A percentile compares a stretch with the other conserved stretches of the same genome.
These are phyloP conservation scores for Phyllostachys edulis DNA, from an alignment of 176 grass and related monocot species.

Conservation along the genomic window DNA sequence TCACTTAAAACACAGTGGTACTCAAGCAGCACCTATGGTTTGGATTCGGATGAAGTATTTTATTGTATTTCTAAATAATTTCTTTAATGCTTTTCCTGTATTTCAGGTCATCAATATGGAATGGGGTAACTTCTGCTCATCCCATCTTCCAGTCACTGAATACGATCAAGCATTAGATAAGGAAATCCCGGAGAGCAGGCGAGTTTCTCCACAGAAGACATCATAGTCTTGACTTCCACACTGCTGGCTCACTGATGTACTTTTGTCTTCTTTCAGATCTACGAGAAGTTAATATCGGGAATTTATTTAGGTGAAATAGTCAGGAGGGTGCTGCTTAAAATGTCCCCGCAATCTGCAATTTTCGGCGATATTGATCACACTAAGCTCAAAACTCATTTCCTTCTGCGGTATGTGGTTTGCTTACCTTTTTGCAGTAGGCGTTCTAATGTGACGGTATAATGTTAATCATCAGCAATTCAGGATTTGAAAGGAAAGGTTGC, in stretches of 20 bases:
- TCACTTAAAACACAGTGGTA: slow-evolving; percentile 8
- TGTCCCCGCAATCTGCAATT: slow-evolving; percentile 48
- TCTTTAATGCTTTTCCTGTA: not conserved
- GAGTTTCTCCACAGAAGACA: not conserved
- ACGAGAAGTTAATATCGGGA: slow-evolving; percentile 83
- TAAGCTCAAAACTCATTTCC: slow-evolving; percentile 62
- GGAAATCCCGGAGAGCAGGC: slow-evolving; percentile 85
- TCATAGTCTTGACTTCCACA: not conserved
- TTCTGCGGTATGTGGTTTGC: slow-evolving; percentile 44
- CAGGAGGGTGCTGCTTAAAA: slow-evolving; percentile 68
- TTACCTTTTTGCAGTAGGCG: not conserved
- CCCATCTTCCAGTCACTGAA: slow-evolving; percentile 59
- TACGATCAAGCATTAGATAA: slow-evolving; percentile 71
- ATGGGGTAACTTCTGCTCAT: slow-evolving; percentile 83
- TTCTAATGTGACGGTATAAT: not conserved
- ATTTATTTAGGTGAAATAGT: slow-evolving; percentile 91
- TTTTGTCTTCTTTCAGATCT: slow-evolving; percentile 61
- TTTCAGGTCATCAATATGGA: slow-evolving; percentile 92
- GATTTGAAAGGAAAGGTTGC: not conserved
- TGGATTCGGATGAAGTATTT: not conserved
- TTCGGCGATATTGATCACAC: slow-evolving; percentile 54
- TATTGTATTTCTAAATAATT: slow-evolving; percentile 8
- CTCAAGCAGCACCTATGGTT: not conserved
- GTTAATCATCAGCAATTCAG: not conserved
- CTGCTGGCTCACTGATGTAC: not conserved